Evolutionary conservation across 495 filamentous ascomycete species (phyloP), one percentile per base, ranked within the genome.

Genomic region (Hypoxylon fragiforme): DNA sequence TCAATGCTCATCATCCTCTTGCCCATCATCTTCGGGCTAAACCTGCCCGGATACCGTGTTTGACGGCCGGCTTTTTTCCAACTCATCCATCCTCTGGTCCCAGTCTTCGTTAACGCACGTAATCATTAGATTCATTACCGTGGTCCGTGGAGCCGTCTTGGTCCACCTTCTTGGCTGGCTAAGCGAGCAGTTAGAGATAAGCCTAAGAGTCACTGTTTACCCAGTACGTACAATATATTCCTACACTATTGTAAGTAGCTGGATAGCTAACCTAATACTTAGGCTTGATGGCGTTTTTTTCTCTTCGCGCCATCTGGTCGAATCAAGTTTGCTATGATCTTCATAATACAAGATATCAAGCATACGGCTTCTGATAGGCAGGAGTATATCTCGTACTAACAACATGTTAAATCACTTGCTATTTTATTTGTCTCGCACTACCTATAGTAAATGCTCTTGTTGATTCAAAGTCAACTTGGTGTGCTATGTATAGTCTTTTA

Each of bases 401-500:
- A 37, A 32, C 37, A 53, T 35, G 19, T 35, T 43, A 22, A 62
- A 62, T 38, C 32, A 48, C 56, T 48, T 62, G 47, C 24, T 57
- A 42, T 54, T 54, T 24, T 57, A 18, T n/a, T n/a, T n/a, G 20
- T 49, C 42, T 16, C n/a, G 13, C 19, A 32, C 42, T 52, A 57
- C 39, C 15, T n/a, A n/a, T n/a, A n/a, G n/a, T n/a, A n/a, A n/a
- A 50, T 35, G 46, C 45, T n/a, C n/a, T 50, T 31, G 37, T 47
- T 40, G 36, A 51, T 44, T 32, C n/a, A 34, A 57, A 45, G 38
- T 32, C 52, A 44, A 48, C 24, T 30, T 21, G 39, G 36, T 49
- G 53, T 22, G 37, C 44, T 42, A 35, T 39, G 34, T 38, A 28
- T 16, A 38, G 52, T 56, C 8, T 62, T n/a, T 43, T 16, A 38